phyloP scores from a whole-genome alignment of 768 basidiomycete genomes.

The Steccherinum ochraceum region DNA sequence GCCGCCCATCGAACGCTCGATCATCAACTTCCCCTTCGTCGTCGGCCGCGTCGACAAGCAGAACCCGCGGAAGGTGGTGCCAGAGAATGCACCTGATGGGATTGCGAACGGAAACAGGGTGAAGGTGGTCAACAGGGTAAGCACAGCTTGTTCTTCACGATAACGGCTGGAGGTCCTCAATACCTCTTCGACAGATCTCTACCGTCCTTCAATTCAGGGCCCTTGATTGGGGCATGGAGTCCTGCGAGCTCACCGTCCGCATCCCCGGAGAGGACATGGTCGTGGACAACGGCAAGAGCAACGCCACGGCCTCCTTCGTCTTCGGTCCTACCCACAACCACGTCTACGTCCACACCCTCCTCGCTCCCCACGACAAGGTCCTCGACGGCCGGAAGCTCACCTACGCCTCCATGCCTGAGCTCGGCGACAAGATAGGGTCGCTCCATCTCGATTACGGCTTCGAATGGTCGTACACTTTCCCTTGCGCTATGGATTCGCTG shows the following conservation, averaged over 20 bases:
- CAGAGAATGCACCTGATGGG: not conserved
- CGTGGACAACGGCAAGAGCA: too few relatives aligned
- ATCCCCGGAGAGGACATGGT: too few relatives aligned
- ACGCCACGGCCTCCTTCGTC: not conserved
- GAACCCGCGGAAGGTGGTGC: not conserved
- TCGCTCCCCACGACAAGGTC: not conserved
- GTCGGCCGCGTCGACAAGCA: not conserved
- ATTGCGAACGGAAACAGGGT: not conserved
- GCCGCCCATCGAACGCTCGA: not conserved
- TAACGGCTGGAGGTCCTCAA: not conserved
- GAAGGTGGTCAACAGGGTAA: not conserved
- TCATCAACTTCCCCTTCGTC: not conserved
- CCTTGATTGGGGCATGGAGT: conserved; percentile 8
- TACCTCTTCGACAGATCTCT: not conserved
- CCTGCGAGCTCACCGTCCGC: not conserved
- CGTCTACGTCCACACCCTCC: not conserved
- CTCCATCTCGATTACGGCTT: not conserved
- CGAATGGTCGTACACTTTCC: not conserved
- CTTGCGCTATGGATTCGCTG: not conserved
- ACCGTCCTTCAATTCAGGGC: conserved; percentile 4
- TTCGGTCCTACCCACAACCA: not conserved
- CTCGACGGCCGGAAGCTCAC: not conserved
- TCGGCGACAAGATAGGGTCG: not conserved
- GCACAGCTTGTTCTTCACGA: too few relatives aligned
- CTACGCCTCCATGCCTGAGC: not conserved